Base-by-base conservation (phyloP, 805 yeast species). In the Kazachstania africana region DNA sequence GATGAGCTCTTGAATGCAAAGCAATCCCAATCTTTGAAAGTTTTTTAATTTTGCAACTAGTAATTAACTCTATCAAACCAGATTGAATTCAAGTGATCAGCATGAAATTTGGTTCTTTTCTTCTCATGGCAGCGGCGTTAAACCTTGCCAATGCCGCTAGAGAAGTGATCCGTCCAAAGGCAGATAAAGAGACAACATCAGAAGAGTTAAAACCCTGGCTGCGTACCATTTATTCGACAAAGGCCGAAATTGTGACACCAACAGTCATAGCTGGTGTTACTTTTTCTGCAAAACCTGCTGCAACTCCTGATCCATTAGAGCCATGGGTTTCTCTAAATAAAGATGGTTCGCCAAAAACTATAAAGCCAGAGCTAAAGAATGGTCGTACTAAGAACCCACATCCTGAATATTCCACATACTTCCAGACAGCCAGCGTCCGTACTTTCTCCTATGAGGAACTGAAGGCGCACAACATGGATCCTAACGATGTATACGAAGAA, bases 261-360 rank as follows among this genome's bases (percentile, higher is more conserved):
- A 62, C 63, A 1, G 77, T 78, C 27, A 64, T 70, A 39, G 70
- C 65, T 28, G 75, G 75, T 23, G 75, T 72, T 12, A 70, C 77
- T 2, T 66, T 68, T 34, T 57, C 60, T 25, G 66, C 56, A 2
- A 62, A 63, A 34, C 75, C 73, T 3, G 47, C 56, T 12, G 48
- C 50, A 6, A 58, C 66, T 1, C 70, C 83, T 4, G 63, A 75
- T 42, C 78, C 80, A 8, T 66, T 83, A 40, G 75, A 73, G 36
- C 84, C 83, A 6, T 84, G 95, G 95, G 62, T 84, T 24, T 70
- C 83, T 2, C 62, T 84, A 47, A 69, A 83, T 36, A 75, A 77
- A 39, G 72, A 77, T 38, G 95, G 95, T 12, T 54, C 66, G 8
- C 94, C 95, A 33, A 75, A 78, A 50, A 83, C 94, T 0, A 71